phyloP scores from a whole-genome alignment of 345 rosid species.

The Gossypium anomalum region DNA sequence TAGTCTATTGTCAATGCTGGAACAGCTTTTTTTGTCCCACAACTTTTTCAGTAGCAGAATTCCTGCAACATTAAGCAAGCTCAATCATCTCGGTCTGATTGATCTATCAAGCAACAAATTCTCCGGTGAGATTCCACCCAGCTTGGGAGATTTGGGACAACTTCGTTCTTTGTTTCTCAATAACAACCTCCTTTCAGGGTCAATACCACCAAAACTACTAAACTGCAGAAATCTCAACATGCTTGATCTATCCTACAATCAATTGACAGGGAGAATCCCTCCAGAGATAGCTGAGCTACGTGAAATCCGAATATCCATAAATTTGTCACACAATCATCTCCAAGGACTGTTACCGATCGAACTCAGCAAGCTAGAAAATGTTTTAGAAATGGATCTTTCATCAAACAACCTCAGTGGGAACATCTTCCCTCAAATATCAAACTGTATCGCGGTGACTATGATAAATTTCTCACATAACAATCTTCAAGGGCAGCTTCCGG shows the following conservation, averaged over 20 bases:
- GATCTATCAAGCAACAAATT: conserved; percentile 45
- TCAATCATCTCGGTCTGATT: conserved; percentile 30
- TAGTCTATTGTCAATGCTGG: conserved; percentile 14
- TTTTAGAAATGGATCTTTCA: conserved; percentile 49
- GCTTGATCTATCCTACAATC: conserved; percentile 45
- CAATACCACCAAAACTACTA: conserved; percentile 39
- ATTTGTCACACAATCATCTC: conserved; percentile 43
- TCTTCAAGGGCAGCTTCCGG: conserved; percentile 7
- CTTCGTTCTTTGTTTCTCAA: conserved; percentile 35
- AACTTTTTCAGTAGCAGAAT: no score
- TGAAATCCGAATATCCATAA: conserved; percentile 38
- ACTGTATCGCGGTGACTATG: no score
- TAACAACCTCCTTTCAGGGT: conserved; percentile 50
- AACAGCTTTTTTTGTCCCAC: no score
- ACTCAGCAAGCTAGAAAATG: conserved; percentile 46
- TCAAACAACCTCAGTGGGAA: conserved; percentile 38
- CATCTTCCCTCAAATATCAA: conserved; percentile 32
- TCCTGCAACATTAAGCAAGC: no score
- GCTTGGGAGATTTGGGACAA: conserved; percentile 30
- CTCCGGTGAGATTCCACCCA: conserved; percentile 39
- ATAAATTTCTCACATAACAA: conserved; percentile 38
- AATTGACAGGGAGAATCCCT: conserved; percentile 42
- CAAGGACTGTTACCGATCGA: conserved; percentile 48
- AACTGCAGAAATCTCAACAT: conserved; percentile 31
- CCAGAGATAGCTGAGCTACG: conserved; percentile 32